phyloP scores from a whole-genome alignment of 1,284 basidiomycete genomes.

The Coniferiporia weirii region DNA sequence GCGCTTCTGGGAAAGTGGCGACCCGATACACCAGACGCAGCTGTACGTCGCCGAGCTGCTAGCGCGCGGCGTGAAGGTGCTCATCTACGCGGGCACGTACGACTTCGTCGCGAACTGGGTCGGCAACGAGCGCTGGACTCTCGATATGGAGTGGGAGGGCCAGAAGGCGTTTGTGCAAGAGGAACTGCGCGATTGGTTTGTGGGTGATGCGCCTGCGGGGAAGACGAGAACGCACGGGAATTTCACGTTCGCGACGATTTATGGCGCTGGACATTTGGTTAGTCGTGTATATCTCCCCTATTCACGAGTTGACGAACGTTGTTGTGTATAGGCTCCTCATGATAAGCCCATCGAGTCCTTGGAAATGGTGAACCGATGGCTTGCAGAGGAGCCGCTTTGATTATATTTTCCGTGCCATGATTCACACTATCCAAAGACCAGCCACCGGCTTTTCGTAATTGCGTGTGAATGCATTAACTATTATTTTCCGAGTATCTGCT shows the following conservation, averaged over 20 bases:
- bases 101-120: slow-evolving; percentile 79
- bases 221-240: slow-evolving; percentile 50
- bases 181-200: slow-evolving; percentile 50
- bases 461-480: background rate
- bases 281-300: slow-evolving; percentile 1
- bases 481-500: too few species aligned
- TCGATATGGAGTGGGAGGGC: slow-evolving; percentile 59
- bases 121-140: slow-evolving; percentile 64
- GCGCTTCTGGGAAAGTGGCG: slow-evolving; percentile 37
- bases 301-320: background rate
- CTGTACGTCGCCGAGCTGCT: slow-evolving; percentile 66
- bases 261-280: slow-evolving; percentile 66
- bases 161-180: slow-evolving; percentile 43
- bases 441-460: background rate
- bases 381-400: slow-evolving; percentile 28
- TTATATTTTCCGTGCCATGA: background rate
- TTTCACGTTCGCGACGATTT: slow-evolving; percentile 59
- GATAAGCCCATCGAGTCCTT: slow-evolving; percentile 56
- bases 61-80: slow-evolving; percentile 65
- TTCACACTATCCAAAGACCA: background rate
- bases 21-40: slow-evolving; percentile 39
- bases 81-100: slow-evolving; percentile 70
- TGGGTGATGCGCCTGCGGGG: slow-evolving; percentile 49
- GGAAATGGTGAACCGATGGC: slow-evolving; percentile 48
- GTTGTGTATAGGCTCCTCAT: slow-evolving; percentile 50